These are phyloP conservation scores for Yamadazyma sp. DNA, from an alignment of 1,139 yeast genomes.

Conservation along the genomic window DNA sequence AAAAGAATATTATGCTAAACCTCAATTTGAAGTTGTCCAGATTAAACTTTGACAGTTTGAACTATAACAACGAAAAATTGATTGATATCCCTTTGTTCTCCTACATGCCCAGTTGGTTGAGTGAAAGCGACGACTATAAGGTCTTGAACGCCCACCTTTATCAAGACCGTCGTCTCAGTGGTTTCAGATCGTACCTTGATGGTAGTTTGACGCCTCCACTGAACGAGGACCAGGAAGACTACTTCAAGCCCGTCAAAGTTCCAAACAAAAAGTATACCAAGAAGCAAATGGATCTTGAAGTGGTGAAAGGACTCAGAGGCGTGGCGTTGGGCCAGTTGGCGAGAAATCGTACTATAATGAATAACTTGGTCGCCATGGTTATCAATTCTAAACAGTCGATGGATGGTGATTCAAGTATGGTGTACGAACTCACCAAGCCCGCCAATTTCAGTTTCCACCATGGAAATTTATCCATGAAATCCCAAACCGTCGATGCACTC, in stretches of 20 bases:
- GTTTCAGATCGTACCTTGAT: constrained; percentile 10
- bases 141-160: constrained; percentile 15
- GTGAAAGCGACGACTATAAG: constrained; percentile 18
- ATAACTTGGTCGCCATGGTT: background rate
- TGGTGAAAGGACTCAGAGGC: constrained; percentile 12
- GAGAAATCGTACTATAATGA: background rate
- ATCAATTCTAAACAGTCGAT: background rate
- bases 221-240: constrained; percentile 7
- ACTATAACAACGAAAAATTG: constrained; percentile 11
- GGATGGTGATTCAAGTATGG: background rate
- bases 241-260: constrained; percentile 1
- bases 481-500: background rate
- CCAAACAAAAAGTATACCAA: constrained; percentile 9
- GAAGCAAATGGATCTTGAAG: constrained; percentile 16
- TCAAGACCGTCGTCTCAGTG: constrained; percentile 11
- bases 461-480: background rate
- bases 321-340: background rate
- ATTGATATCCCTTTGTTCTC: constrained; percentile 17
- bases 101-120: constrained; percentile 17
- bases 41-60: constrained; percentile 14
- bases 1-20: constrained; percentile 15
- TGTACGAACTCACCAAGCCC: background rate
- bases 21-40: constrained; percentile 14
- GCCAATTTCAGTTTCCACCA: constrained; percentile 5
- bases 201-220: constrained; percentile 18